Base-by-base conservation (phyloP, 2,329 filamentous ascomycete genomes). In the Celoporthe dispersa region DNA sequence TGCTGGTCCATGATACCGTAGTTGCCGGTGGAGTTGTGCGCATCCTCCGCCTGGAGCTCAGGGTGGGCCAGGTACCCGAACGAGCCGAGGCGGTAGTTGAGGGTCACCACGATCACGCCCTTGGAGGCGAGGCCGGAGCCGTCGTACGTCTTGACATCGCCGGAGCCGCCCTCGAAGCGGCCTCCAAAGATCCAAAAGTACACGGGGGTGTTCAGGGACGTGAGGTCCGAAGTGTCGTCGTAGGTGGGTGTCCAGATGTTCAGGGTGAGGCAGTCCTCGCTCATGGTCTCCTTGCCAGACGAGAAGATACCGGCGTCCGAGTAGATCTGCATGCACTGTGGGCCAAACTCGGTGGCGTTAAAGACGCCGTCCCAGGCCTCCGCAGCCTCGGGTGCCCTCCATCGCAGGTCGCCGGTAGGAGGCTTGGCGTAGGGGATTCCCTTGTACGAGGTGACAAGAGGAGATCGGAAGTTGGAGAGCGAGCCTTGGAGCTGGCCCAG, bases 71-170 rank as follows among this genome's bases (percentile, higher is more conserved):
- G 82, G 76, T 94, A 94, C 0, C 92, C 92, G 73, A 89, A 94
- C 0, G 87, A 85, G 0, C 92, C 91, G 16, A 94, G 90, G 6
- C 92, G 89, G 76, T 94, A 94, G 79, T 93, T 94, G 79, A 93
- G 86, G 14, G 85, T 90, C 1, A 94, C 90, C 0, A 93, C 87
- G 0, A 94, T 80, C 33, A 94, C 89, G 31, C 86, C 85, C 0
- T 89, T 89, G 66, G 80, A 74, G 59, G 91, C 83, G 39, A 93
- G 78, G 1, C 85, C 86, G 1, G 81, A 84, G 0, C 86, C 90
- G 74, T 91, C 85, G 71, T 85, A 82, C 71, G 90, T 84, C 0
- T 78, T 74, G n/a, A 62, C 59, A 33, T 31, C 59, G 67, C 79
- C 79, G 5, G 79, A 73, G 62, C 80, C 76, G 22, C 51, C 61